Evolutionary conservation across 805 yeast genomes (phyloP), one percentile per base, ranked within the genome.

Genomic region (Lipomyces mesembrius): DNA sequence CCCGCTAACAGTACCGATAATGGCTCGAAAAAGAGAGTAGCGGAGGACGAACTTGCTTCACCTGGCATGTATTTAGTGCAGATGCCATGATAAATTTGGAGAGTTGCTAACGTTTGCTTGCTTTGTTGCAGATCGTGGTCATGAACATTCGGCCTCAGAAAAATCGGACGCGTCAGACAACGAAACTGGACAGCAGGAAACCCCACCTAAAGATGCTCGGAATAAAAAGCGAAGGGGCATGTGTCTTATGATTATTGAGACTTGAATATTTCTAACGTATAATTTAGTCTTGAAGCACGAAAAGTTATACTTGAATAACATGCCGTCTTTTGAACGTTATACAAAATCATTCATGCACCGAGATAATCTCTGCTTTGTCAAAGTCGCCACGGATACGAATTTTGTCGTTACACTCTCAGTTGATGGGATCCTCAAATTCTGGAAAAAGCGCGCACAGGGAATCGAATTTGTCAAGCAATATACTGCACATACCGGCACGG

Each of bases 381-480:
- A 35, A 37, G 64, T 73, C 29, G 58, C 71, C 22, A 53, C 68
- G 34, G 63, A 63, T 29, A 65, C 67, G 49, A 67, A 70, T 29
- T 69, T 77, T 39, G 57, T 79, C 3, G 73, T 74, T 2, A 75
- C 80, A 0, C 73, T 75, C 2, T 77, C 79, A 6, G 60, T 39
- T 20, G 81, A 79, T 59, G 81, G 81, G 2, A 62, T 66, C n/a
- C 62, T 79, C 57, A 79, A 79, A 66, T 76, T 79, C 61, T 79
- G 81, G 81, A 71, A 65, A 29, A 64, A 72, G 52, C 55, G 57
- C n/a, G 22, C 63, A 2, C 27, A 37, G 9, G 68, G 67, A 7
- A 67, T 78, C 14, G 79, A 77, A 60, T 77, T 77, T 65, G 76
- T 79, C 35, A 77, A 76, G 64, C 77, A 77, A 63, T 78, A 59